Conservation (phyloP, 257 asterid genomes). For the Gentiana straminea region DNA sequence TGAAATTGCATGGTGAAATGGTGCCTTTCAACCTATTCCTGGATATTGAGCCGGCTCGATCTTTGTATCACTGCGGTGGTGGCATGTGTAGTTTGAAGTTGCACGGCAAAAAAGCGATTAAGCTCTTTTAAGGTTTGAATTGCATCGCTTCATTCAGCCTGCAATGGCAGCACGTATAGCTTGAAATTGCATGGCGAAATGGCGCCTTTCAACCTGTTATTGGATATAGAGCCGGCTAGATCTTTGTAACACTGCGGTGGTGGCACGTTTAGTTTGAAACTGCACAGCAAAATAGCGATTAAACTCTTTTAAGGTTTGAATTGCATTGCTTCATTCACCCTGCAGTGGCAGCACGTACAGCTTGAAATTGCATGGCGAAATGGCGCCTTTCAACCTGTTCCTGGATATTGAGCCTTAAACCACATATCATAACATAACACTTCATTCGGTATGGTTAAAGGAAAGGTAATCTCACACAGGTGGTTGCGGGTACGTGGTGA, state of each 20-base stretch:
- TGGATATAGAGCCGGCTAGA: slow-evolving; percentile 46
- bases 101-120: too few species aligned
- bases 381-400: slow-evolving; percentile 63
- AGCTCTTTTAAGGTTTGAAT: too few species aligned
- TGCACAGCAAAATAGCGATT: too few species aligned
- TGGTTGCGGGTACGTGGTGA: too few species aligned
- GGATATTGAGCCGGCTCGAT: slow-evolving; percentile 44
- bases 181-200: slow-evolving; percentile 38
- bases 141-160: slow-evolving; percentile 9
- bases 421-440: too few species aligned
- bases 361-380: slow-evolving; percentile 44
- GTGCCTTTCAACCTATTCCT: slow-evolving; percentile 59
- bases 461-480: too few species aligned
- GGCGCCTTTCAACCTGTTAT: slow-evolving; percentile 62
- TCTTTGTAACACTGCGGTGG: too few species aligned
- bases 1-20: slow-evolving; percentile 42
- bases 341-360: slow-evolving; percentile 30
- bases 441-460: too few species aligned
- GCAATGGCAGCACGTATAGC: slow-evolving; percentile 36
- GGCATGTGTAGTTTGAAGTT: too few species aligned
- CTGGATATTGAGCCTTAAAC: slow-evolving; percentile 47
- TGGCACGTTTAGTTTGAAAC: too few species aligned
- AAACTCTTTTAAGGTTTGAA: too few species aligned
- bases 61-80: too few species aligned
- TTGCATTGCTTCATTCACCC: slow-evolving; percentile 9